phyloP scores from a whole-genome alignment of 768 basidiomycete species.

The Agrocybe pediades region DNA sequence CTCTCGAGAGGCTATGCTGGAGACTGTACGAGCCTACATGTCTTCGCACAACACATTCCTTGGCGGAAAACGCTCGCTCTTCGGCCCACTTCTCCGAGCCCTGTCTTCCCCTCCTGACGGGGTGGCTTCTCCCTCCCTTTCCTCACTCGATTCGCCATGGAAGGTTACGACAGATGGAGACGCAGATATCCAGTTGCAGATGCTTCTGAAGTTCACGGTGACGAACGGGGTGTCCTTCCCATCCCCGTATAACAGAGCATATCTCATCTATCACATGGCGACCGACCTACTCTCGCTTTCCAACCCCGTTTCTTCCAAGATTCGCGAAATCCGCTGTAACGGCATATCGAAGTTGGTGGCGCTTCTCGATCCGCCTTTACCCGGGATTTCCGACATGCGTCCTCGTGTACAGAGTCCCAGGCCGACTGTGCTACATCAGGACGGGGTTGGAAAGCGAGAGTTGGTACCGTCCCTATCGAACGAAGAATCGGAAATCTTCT shows the following conservation, averaged over 20 bases:
- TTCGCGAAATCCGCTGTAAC: constrained; percentile 11
- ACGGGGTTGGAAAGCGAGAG: neutral
- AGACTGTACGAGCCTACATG: constrained; percentile 21
- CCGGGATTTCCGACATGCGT: no score
- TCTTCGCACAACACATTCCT: constrained; percentile 20
- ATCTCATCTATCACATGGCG: constrained; percentile 23
- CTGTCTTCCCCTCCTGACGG: neutral
- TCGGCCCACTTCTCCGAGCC: constrained; percentile 16
- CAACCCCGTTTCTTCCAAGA: constrained; percentile 17
- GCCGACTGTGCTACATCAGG: no score
- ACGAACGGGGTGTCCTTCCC: constrained; percentile 15
- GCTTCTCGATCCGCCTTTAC: constrained; percentile 17
- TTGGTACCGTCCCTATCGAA: constrained; percentile 18
- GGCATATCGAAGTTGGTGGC: constrained; percentile 8
- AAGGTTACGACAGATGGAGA: constrained; percentile 9
- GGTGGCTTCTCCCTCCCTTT: constrained; percentile 1
- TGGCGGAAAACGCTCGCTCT: constrained; percentile 14
- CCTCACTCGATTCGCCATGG: constrained; percentile 2
- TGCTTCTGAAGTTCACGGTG: constrained; percentile 17
- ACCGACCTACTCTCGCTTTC: constrained; percentile 12
- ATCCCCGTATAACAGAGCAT: constrained; percentile 23
- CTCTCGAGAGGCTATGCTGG: constrained; percentile 22
- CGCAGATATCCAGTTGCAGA: constrained; percentile 15
- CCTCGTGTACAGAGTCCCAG: no score
- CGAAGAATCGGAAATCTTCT: constrained; percentile 24